Evolutionary conservation across 2,329 filamentous ascomycete genomes (phyloP).

Genomic region (Botrytis hyacinthi): DNA sequence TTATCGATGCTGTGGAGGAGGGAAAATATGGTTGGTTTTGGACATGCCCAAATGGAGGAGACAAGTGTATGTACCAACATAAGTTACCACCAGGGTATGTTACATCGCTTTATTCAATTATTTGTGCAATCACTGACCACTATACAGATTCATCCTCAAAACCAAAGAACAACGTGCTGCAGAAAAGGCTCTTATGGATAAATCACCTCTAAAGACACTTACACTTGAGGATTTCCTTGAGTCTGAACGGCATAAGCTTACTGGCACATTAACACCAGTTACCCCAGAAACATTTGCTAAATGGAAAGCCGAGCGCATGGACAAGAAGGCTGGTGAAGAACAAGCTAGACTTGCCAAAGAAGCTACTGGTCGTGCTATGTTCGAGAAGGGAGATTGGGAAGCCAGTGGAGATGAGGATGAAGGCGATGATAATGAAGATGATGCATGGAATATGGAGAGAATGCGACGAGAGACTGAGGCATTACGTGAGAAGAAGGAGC

Average conservation of each 20-base stretch:
- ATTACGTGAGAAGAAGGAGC: conserved; percentile 71
- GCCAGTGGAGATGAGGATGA: conserved; percentile 57
- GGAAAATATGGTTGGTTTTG: conserved; percentile 99
- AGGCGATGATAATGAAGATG: conserved; percentile 46
- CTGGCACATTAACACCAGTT: conserved; percentile 86
- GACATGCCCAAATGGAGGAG: conserved; percentile 92
- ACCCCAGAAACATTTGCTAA: conserved; percentile 90
- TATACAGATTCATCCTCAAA: conserved; percentile 82
- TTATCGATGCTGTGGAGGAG: conserved; percentile 95
- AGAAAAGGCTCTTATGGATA: conserved; percentile 94
- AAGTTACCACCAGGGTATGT: conserved; percentile 89
- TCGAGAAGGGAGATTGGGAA: conserved; percentile 94
- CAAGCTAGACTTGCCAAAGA: conserved; percentile 90
- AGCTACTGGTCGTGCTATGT: conserved; percentile 89
- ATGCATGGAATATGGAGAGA: conserved; percentile 75
- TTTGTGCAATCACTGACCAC: conserved; percentile 32
- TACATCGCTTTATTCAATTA: neutral
- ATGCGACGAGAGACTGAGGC: conserved; percentile 82
- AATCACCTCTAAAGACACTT: conserved; percentile 88
- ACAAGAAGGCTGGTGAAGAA: conserved; percentile 95
- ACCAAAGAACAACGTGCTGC: conserved; percentile 95
- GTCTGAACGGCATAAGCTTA: conserved; percentile 92
- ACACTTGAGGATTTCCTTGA: conserved; percentile 98
- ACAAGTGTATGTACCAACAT: conserved; percentile 99
- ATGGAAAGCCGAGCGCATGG: conserved; percentile 92